Evolutionary conservation across 352 stramenopile species (phyloP), one percentile per base, ranked within the genome.

Genomic region (Nothophytophthora sp.): DNA sequence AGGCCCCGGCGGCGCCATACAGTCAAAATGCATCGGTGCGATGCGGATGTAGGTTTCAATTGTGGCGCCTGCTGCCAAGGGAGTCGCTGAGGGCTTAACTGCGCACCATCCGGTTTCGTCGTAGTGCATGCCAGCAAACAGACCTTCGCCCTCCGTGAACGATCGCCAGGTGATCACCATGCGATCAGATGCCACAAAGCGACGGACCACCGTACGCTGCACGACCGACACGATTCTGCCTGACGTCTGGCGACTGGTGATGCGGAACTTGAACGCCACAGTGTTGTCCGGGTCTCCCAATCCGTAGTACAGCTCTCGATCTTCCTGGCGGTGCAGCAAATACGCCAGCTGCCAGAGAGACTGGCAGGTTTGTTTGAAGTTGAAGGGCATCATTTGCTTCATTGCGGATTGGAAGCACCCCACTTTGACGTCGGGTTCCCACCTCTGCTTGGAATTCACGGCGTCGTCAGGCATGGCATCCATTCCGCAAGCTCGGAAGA

Each of bases 131-230:
- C 50, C 50, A 30, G 19, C 30, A 34, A 65, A 65, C 12, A 33
- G 25, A 4, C 43, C 56, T 42, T 65, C 56, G 3, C 56, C 56
- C 22, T 65, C 50, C 13, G 44, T 55, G 22, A 65, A 56, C 24
- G 46, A 51, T 34, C 50, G 18, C 55, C 55, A 64, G 12, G 60
- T 36, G 12, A 60, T 47, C 44, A 66, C 57, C 33, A 49, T 50
- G 1, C 50, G 43, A 3, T 40, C 39, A 3, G 29, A 29, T 11
- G 56, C 22, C 24, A 53, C 10, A 22, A 57, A 57, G 9, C 50
- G 50, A 4, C 50, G 57, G 35, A 39, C 16, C 10, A 44, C 38
- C 15, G 58, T 11, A 5, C 56, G 37, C 50, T 61, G 57, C 10
- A 66, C n/a, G 1, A 61, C 57, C 0, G 57, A 57, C 15, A 42